Base-by-base conservation (phyloP, 2,329 filamentous ascomycete species). In the Botrytis deweyae region DNA sequence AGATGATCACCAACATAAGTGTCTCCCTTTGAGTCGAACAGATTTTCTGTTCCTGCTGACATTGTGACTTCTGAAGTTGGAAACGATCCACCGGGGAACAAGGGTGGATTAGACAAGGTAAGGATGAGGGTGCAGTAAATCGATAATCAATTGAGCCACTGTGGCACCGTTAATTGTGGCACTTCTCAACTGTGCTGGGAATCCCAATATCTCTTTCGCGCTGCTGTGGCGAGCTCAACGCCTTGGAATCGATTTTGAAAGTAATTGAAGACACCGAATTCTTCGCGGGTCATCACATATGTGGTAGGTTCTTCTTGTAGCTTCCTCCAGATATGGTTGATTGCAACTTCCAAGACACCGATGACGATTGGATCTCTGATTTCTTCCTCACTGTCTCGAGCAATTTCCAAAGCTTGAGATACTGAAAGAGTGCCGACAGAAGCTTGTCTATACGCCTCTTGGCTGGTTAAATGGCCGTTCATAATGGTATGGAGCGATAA, bases 231-330 rank as follows among this genome's bases (percentile, higher is more conserved):
- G n/a, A 84, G 78, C 76, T 83, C 80, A 76, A 87, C 82, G 74
- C 88, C 88, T 44, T 84, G 81, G 80, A 92, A 94, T 16, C 91
- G 88, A 76, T 87, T 83, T 76, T 92, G 91, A 82, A 92, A 95
- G 82, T 91, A 95, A 85, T 96, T 97, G 88, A 97, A 94, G 75
- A 97, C 87, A 72, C 92, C 89, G 80, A 96, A 97, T 83, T 97
- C 93, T 82, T 93, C 90, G 76, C 87, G 86, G 49, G 86, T 89
- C 85, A 97, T 90, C 76, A 96, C 83, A 82, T 95, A 97, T n/a
- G 85, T 85, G 69, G 88, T 83, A 1, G 92, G 92, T 46, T 91
- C 84, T 5, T 85, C 84, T 78, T 90, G 84, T 73, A 97, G 87
- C 78, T 89, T 90, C 62, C 80, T 81, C 92, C 93, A 95, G 76